These are phyloP conservation scores for Vitis amurensis DNA, from an alignment of 164 flowering plant species.

Conservation along the genomic window DNA sequence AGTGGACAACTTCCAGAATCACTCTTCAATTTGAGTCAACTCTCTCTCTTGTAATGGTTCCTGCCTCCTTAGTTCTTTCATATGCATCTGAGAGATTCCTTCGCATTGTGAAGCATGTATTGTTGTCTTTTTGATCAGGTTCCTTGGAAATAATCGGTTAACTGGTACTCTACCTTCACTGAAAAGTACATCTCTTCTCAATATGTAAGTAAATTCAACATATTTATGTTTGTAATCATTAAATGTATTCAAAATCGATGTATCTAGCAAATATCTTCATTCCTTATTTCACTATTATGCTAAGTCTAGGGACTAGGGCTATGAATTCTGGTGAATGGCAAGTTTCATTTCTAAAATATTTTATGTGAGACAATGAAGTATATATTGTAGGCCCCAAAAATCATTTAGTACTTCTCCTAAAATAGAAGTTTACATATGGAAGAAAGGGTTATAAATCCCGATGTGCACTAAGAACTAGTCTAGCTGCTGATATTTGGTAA, in stretches of 20 bases:
- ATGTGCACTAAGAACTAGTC: too few species aligned
- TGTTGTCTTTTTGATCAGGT: constrained; percentile 40
- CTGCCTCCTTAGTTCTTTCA: not conserved
- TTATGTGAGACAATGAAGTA: too few species aligned
- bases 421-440: too few species aligned
- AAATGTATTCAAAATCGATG: not conserved
- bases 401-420: too few species aligned
- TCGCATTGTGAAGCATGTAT: not conserved
- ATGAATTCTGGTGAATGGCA: too few species aligned
- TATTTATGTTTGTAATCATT: not conserved
- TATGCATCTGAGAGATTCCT: not conserved
- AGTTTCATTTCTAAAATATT: too few species aligned
- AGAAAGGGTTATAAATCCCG: too few species aligned
- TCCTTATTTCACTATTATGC: too few species aligned
- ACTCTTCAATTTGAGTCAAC: constrained; percentile 54
- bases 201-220: constrained; percentile 44
- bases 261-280: not conserved
- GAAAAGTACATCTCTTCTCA: constrained; percentile 42
- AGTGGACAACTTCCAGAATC: constrained; percentile 55
- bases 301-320: not conserved
- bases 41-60: constrained; percentile 55
- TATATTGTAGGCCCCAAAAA: not conserved
- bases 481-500: too few species aligned
- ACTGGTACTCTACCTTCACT: constrained; percentile 54
- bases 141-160: constrained; percentile 75